Base-by-base conservation (phyloP, 129 eudicot species). In the Flaveria ramosissima region DNA sequence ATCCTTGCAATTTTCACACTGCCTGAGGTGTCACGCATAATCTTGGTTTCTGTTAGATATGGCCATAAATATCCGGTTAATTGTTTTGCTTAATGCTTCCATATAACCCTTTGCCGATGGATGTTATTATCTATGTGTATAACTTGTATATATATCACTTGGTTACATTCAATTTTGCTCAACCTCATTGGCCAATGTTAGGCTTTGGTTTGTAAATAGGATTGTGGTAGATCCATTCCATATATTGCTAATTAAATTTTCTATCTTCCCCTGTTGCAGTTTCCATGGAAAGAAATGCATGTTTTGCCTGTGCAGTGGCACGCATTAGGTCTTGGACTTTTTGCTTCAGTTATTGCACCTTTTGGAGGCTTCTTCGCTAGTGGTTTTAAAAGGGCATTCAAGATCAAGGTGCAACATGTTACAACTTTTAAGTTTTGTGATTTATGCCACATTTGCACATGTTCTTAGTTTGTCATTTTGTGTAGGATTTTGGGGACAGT, bases 301-400 rank as follows among this genome's bases (percentile, higher is more conserved):
- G 70, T 94, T 80, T 68, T 89, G 74, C 98, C 98, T 2, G 98
- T 91, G 41, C 98, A 94, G 73, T 94, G 98, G 98, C 98, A 94
- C 66, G 97, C 98, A 0, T 41, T 94, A 69, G 83, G 89, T 17
- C 92, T 94, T 59, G 98, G 97, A 57, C 93, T 94, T 59, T 94
- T 94, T 86, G 93, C 98, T 71, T 94, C 98, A 42, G 83, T 94
- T 16, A 94, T 94, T 61, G 98, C 98, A 74, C 98, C 98, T 76
- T 94, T 94, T 62, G 98, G 98, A 68, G 98, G 97, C 72, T 94
- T 94, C 84, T 94, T 94, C 47, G 98, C 98, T 36, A 94, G 98
- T 82, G 98, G 98, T 26, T 91, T 94, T 11, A 94, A 91, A 80
- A 81, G 98, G 81, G 98, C 98, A 55, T 94, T 94, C 80, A 94